phyloP scores from a whole-genome alignment of 768 basidiomycete genomes.

The Wakefieldia striispora region DNA sequence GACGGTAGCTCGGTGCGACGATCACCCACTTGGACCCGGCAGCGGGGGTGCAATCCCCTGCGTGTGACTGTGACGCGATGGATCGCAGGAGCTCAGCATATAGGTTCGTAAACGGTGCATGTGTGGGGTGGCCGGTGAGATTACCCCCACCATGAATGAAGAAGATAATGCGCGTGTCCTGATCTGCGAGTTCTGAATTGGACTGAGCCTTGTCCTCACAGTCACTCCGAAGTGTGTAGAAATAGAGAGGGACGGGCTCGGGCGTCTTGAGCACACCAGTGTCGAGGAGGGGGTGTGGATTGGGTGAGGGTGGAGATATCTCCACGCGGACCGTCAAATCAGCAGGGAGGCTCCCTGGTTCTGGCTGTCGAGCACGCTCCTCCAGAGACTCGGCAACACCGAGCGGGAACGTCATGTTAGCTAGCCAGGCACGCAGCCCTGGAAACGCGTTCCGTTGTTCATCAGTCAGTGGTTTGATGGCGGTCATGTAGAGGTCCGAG shows the following conservation, averaged over 20 bases:
- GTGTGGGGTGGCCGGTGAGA: conserved; percentile 3
- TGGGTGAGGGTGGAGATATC: not conserved
- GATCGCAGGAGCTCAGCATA: conserved; percentile 3
- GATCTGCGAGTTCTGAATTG: no score
- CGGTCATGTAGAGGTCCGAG: not conserved
- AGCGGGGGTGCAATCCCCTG: not conserved
- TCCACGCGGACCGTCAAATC: conserved; percentile 15
- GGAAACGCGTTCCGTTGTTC: conserved; percentile 11
- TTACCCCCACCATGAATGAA: conserved; percentile 7
- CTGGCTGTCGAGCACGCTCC: conserved; percentile 7
- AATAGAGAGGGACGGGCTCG: conserved; percentile 2
- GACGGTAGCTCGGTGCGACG: conserved; percentile 15
- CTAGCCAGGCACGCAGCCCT: not conserved
- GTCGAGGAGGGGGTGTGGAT: not conserved
- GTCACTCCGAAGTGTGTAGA: not conserved
- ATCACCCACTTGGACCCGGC: not conserved
- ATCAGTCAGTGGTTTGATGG: conserved; percentile 14
- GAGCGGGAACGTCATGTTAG: fast-evolving
- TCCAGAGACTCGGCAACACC: conserved; percentile 13
- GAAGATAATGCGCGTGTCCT: not conserved
- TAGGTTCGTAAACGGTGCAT: not conserved
- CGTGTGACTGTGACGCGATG: not conserved
- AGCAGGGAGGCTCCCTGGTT: not conserved
- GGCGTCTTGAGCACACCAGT: not conserved
- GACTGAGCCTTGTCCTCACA: not conserved